Conservation (phyloP, 306 rosid species). For the Arachis stenosperma region DNA sequence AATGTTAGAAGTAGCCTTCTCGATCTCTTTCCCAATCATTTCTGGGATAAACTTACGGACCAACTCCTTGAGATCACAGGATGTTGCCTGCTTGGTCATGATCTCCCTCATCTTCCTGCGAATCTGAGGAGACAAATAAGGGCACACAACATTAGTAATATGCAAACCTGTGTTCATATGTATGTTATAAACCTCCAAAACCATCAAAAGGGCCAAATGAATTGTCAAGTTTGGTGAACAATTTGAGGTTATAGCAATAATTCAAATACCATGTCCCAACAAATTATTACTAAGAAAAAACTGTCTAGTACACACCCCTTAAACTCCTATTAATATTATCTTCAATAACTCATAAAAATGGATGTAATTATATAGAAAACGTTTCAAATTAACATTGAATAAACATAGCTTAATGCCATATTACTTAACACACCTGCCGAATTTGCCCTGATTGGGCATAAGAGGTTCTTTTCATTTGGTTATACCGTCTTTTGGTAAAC, state of each 20-base stretch:
- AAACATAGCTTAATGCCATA: not conserved
- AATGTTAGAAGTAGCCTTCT: constrained; percentile 80
- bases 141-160: not conserved
- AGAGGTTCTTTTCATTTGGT: constrained; percentile 92
- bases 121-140: constrained; percentile 48
- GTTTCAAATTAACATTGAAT: not conserved
- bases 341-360: not conserved
- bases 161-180: not conserved
- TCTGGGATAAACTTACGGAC: constrained; percentile 91
- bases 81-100: constrained; percentile 73
- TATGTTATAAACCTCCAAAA: too few species aligned
- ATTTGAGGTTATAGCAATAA: too few species aligned
- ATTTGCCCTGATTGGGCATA: constrained; percentile 93
- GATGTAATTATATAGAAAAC: too few species aligned
- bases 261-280: not conserved
- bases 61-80: constrained; percentile 87
- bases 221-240: too few species aligned
- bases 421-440: constrained; percentile 58
- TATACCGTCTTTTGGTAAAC: constrained; percentile 76
- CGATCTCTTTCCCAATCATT: constrained; percentile 88
- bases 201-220: too few species aligned
- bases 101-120: constrained; percentile 96
- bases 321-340: not conserved
- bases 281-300: not conserved
- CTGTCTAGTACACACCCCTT: not conserved